phyloP scores from a whole-genome alignment of 345 rosid species.

The Corymbia maculata region DNA sequence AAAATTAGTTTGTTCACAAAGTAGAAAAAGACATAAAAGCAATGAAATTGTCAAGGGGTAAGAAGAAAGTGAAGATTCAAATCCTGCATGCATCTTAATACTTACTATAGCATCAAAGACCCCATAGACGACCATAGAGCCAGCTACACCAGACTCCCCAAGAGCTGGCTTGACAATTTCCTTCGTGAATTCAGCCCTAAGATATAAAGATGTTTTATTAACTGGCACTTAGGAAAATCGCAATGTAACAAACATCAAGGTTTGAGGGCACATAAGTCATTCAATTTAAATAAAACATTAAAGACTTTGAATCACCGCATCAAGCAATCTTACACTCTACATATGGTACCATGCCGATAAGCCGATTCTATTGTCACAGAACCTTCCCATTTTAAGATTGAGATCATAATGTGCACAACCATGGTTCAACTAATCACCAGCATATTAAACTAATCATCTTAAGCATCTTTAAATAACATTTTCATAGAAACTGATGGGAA shows the following conservation, averaged over 20 bases:
- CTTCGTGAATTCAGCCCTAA: slow-evolving; percentile 91
- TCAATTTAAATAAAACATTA: not conserved
- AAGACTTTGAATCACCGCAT: not conserved
- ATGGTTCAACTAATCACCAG: not conserved
- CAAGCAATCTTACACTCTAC: not conserved
- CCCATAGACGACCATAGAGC: slow-evolving; percentile 90
- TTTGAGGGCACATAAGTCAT: not conserved
- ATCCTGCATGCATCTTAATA: slow-evolving; percentile 1
- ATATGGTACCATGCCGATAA: not conserved
- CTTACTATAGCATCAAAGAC: slow-evolving; percentile 88
- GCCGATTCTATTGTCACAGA: not conserved
- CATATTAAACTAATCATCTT: not conserved
- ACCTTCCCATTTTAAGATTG: not conserved
- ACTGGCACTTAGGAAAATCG: not conserved
- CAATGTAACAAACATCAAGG: not conserved
- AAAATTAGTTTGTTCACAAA: not conserved
- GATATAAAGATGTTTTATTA: not conserved
- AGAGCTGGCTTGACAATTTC: slow-evolving; percentile 71
- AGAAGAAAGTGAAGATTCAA: not conserved
- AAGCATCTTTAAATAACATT: not conserved
- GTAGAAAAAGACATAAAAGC: not conserved
- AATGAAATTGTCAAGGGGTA: not conserved
- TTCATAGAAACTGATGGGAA: not conserved
- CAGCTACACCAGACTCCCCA: slow-evolving; percentile 83
- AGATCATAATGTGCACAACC: not conserved